A percentile compares a stretch with the other conserved stretches of the same genome.
Evolutionary conservation across 129 eudicot genomes (phyloP).

Genomic region (Helianthus tuberosus): DNA sequence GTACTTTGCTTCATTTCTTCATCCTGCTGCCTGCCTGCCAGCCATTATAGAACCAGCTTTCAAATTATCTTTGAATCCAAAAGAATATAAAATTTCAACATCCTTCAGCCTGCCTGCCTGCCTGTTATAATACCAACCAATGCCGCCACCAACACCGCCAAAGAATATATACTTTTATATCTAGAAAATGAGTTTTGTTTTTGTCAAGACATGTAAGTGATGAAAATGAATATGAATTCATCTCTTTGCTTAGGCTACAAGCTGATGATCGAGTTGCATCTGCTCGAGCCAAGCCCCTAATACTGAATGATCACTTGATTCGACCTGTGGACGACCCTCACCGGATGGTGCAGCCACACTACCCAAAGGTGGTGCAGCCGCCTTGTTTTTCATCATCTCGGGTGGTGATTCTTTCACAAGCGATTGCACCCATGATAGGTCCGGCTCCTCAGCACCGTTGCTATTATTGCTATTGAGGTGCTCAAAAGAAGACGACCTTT

Average conservation of each 20-base stretch:
- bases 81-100: constrained; percentile 43
- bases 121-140: constrained; percentile 10
- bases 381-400: constrained; percentile 77
- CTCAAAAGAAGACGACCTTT: constrained; percentile 57
- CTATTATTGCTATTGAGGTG: constrained; percentile 26
- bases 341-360: constrained; percentile 64
- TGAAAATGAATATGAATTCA: constrained; percentile 42
- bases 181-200: constrained; percentile 34
- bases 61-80: constrained; percentile 40
- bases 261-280: constrained; percentile 98
- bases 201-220: constrained; percentile 20
- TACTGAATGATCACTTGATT: constrained; percentile 73
- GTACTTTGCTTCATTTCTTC: constrained; percentile 22
- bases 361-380: constrained; percentile 44
- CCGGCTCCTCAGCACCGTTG: constrained; percentile 75
- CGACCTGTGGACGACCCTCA: constrained; percentile 63
- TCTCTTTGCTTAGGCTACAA: constrained; percentile 56
- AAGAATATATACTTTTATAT: not conserved
- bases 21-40: constrained; percentile 23
- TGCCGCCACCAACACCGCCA: too few species aligned
- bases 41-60: constrained; percentile 21
- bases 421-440: constrained; percentile 92
- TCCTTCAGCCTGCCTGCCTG: constrained; percentile 19
- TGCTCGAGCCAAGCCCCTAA: constrained; percentile 95
- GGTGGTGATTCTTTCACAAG: constrained; percentile 94